Conservation (phyloP, 2,329 filamentous ascomycete species). For the Blastomyces emzantsi region DNA sequence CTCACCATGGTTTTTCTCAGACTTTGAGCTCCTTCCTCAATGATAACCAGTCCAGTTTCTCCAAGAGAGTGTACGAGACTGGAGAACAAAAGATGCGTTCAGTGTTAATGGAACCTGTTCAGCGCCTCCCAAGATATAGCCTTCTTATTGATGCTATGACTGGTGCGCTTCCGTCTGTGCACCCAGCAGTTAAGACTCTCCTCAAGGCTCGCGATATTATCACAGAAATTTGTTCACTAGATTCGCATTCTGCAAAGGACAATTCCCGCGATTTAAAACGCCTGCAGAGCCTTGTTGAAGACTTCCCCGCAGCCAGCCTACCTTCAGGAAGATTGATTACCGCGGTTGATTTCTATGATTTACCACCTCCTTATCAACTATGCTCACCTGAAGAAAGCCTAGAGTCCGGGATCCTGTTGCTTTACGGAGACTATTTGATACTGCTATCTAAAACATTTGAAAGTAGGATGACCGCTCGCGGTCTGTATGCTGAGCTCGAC, state of each 20-base stretch:
- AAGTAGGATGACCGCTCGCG: constrained; percentile 59
- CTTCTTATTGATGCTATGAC: constrained; percentile 95
- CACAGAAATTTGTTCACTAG: constrained; percentile 91
- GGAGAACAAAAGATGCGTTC: constrained; percentile 89
- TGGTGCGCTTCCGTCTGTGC: constrained; percentile 70
- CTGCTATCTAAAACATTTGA: constrained; percentile 62
- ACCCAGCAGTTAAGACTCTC: constrained; percentile 73
- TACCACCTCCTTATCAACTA: constrained; percentile 60
- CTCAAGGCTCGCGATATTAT: constrained; percentile 88
- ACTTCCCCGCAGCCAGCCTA: constrained; percentile 64
- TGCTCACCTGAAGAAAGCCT: constrained; percentile 36
- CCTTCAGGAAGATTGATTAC: constrained; percentile 70
- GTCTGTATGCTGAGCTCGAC: constrained; percentile 75
- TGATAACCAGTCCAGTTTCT: constrained; percentile 71
- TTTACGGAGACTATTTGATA: constrained; percentile 76
- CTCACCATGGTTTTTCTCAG: constrained; percentile 77
- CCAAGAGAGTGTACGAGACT: constrained; percentile 66
- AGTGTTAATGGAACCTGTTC: constrained; percentile 89
- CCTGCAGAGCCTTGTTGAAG: constrained; percentile 65
- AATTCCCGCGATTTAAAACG: constrained; percentile 66
- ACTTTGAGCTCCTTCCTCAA: constrained; percentile 69
- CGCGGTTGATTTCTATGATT: constrained; percentile 69
- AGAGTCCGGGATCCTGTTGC: constrained; percentile 59
- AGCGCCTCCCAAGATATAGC: constrained; percentile 87
- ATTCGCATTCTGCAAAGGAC: constrained; percentile 55